Evolutionary conservation across 192 early-diverging fungal species (phyloP).

Genomic region (Backusella liffmaniae): DNA sequence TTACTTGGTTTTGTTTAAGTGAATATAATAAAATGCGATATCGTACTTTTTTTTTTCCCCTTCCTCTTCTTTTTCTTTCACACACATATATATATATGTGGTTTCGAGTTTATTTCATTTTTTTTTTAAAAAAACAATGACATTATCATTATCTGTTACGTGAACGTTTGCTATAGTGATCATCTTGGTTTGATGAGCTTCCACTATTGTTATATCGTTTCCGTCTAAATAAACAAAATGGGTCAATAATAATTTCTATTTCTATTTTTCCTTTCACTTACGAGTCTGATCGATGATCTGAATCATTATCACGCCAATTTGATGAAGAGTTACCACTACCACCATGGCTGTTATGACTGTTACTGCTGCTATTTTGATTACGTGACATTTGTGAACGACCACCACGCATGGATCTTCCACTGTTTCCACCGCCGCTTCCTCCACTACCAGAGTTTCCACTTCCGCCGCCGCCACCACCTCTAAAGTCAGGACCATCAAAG

Average conservation of each 20-base stretch:
- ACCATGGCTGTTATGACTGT: not conserved
- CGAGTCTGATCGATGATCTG: conserved; percentile 17
- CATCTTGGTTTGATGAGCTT: conserved; percentile 7
- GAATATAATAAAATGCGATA: not conserved
- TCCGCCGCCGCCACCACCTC: conserved; percentile 10
- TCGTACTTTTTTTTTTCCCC: not conserved
- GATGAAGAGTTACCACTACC: not conserved
- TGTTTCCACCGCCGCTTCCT: not conserved
- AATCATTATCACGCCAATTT: conserved; percentile 5
- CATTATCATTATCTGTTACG: not conserved
- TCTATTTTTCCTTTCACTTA: not conserved
- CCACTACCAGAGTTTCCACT: not conserved
- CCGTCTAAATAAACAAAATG: conserved; percentile 4
- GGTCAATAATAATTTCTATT: not conserved
- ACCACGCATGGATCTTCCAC: not conserved
- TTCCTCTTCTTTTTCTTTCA: not conserved
- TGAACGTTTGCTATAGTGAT: conserved; percentile 15
- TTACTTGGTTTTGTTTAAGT: not conserved
- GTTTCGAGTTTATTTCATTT: not conserved
- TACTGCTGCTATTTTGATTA: not conserved
- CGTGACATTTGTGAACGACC: conserved; percentile 1
- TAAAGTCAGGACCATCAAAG: conserved; percentile 26
- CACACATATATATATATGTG: not conserved
- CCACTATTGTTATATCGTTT: conserved; percentile 6
- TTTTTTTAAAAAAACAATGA: not conserved